A percentile compares a stretch with the other conserved stretches of the same genome.
These are phyloP conservation scores for Lasiodiplodia citricola DNA, from an alignment of 2,329 filamentous ascomycete species.

Conservation along the genomic window DNA sequence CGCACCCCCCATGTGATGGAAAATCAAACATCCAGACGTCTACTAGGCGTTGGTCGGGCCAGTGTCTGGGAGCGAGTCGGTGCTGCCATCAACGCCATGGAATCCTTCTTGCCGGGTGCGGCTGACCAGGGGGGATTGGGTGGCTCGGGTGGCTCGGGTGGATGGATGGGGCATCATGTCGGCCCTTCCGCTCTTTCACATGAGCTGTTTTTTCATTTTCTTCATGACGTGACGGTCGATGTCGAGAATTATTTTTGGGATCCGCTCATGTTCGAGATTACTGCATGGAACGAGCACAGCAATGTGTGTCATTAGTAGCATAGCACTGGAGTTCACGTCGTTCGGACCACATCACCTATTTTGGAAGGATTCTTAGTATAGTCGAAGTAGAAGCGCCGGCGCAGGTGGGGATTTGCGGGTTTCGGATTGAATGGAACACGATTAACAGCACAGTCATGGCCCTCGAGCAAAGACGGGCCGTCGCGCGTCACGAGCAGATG, in stretches of 20 bases:
- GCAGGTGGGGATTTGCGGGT: neutral
- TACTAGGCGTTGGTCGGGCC: neutral
- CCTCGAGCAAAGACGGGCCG: neutral
- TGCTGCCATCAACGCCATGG: neutral
- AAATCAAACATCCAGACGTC: neutral
- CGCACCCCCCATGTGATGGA: neutral
- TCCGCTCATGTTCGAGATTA: neutral
- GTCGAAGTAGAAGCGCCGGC: neutral
- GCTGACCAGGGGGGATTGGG: neutral
- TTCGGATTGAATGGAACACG: neutral
- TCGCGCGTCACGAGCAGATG: neutral
- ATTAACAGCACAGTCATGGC: neutral
- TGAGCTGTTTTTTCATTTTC: neutral
- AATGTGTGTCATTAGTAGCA: neutral
- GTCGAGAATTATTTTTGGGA: neutral
- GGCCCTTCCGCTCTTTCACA: neutral
- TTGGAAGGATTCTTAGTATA: neutral
- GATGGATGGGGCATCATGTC: neutral
- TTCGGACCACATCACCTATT: neutral
- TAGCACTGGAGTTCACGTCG: conserved; percentile 1
- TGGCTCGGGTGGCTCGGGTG: neutral
- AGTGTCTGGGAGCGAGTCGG: neutral
- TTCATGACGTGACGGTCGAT: conserved; percentile 1
- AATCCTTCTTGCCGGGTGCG: neutral
- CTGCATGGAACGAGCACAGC: neutral